phyloP scores from a whole-genome alignment of 305 asterid species.

The Fraxinus platypoda region DNA sequence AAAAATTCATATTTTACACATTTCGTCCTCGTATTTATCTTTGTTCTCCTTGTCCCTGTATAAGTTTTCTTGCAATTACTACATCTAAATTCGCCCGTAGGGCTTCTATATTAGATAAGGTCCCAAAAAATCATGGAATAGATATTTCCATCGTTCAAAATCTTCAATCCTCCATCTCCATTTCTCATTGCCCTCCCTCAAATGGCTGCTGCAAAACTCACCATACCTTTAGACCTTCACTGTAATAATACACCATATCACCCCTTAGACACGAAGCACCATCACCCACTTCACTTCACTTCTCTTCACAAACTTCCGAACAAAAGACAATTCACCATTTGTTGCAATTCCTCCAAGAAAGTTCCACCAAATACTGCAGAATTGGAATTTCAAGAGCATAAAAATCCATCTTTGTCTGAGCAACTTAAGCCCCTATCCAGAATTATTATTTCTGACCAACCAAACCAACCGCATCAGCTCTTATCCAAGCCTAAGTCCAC shows the following conservation, averaged over 20 bases:
- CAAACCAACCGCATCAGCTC: constrained; percentile 41
- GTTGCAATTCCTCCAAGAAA: constrained; percentile 44
- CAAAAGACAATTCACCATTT: constrained; percentile 39
- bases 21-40: background rate
- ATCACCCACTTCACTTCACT: constrained; percentile 32
- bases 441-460: constrained; percentile 68
- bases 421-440: constrained; percentile 83
- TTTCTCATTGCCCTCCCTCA: constrained; percentile 5
- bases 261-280: constrained; percentile 43
- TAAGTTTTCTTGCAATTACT: background rate
- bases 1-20: background rate
- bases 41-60: background rate
- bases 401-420: constrained; percentile 69
- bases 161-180: background rate
- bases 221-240: constrained; percentile 36
- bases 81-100: background rate
- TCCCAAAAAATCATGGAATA: background rate
- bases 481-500: constrained; percentile 77
- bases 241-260: constrained; percentile 22
- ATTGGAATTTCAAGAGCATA: constrained; percentile 30
- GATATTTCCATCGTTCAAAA: background rate
- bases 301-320: constrained; percentile 34
- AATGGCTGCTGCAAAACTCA: constrained; percentile 50
- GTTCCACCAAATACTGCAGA: constrained; percentile 39
- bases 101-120: constrained; percentile 25